phyloP scores from a whole-genome alignment of 1,139 yeast species.

The Scheffersomyces segobiensis region DNA sequence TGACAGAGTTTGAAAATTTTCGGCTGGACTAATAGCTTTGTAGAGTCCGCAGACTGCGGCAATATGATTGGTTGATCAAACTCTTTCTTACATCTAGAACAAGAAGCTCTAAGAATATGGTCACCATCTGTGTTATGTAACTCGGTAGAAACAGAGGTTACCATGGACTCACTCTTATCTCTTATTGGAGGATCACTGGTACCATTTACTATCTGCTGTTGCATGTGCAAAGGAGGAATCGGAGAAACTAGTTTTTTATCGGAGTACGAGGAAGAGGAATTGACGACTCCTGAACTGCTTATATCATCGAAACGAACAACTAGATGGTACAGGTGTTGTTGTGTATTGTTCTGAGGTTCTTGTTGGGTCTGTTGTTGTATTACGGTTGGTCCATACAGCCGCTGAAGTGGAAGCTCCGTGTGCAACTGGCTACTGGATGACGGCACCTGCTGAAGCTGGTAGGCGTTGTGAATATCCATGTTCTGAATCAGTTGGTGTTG shows the following conservation, averaged over 20 bases:
- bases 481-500: constrained; percentile 5
- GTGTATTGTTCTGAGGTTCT: constrained; percentile 2
- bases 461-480: constrained; percentile 10
- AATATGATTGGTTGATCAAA: constrained; percentile 49
- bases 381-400: background rate
- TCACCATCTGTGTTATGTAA: constrained; percentile 7
- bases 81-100: constrained; percentile 61
- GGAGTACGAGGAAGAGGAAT: constrained; percentile 10
- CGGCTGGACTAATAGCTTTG: constrained; percentile 40
- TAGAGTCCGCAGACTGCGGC: constrained; percentile 27
- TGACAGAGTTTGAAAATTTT: constrained; percentile 58
- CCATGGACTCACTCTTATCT: constrained; percentile 12
- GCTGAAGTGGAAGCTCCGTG: constrained; percentile 6
- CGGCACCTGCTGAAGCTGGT: constrained; percentile 11
- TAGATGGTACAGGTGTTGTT: constrained; percentile 1
- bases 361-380: constrained; percentile 2
- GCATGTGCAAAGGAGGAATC: constrained; percentile 48
- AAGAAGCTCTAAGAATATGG: constrained; percentile 21
- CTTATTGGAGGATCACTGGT: constrained; percentile 5
- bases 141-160: constrained; percentile 7
- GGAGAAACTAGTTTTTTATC: constrained; percentile 38
- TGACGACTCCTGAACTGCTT: constrained; percentile 1
- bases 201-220: constrained; percentile 38
- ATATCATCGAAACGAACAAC: constrained; percentile 4
- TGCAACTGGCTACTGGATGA: constrained; percentile 1